phyloP scores from a whole-genome alignment of 2,329 filamentous ascomycete species.

The Thermoascus crustaceus region DNA sequence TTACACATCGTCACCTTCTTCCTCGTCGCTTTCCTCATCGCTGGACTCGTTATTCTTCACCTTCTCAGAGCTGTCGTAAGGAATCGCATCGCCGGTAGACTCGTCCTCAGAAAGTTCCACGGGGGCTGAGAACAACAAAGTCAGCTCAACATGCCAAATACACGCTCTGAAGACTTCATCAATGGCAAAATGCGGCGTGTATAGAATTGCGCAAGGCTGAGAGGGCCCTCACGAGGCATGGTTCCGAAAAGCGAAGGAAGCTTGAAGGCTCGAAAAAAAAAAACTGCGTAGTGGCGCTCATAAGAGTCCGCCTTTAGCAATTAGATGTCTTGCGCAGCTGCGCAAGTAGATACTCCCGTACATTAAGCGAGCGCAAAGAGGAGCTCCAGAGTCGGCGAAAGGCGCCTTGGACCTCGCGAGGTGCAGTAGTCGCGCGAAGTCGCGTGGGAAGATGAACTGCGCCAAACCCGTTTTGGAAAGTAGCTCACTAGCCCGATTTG shows the following conservation, averaged over 20 bases:
- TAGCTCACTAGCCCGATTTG: constrained; percentile 32
- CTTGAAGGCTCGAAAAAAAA: constrained; percentile 19
- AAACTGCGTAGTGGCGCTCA: constrained; percentile 22
- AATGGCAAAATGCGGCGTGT: not conserved
- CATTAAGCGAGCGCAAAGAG: constrained; percentile 2
- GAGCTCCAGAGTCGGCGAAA: too few species aligned
- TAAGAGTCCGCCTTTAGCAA: not conserved
- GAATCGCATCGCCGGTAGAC: constrained; percentile 29
- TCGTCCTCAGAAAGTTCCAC: constrained; percentile 30
- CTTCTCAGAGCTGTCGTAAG: constrained; percentile 19
- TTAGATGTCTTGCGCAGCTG: not conserved
- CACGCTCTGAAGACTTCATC: too few species aligned
- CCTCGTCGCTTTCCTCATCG: constrained; percentile 18
- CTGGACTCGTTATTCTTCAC: constrained; percentile 12
- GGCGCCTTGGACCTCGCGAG: not conserved
- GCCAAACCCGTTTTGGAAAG: constrained; percentile 29
- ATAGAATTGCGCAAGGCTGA: constrained; percentile 6
- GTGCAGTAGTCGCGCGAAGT: constrained; percentile 7
- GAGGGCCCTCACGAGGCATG: constrained; percentile 35
- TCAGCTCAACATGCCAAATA: too few species aligned
- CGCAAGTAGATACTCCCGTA: not conserved
- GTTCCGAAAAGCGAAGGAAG: constrained; percentile 14
- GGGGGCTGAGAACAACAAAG: constrained; percentile 16
- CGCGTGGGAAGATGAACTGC: constrained; percentile 22
- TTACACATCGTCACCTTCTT: constrained; percentile 30